Evolutionary conservation across 2,329 filamentous ascomycete genomes (phyloP).

Genomic region (Periconia macrospinosa): DNA sequence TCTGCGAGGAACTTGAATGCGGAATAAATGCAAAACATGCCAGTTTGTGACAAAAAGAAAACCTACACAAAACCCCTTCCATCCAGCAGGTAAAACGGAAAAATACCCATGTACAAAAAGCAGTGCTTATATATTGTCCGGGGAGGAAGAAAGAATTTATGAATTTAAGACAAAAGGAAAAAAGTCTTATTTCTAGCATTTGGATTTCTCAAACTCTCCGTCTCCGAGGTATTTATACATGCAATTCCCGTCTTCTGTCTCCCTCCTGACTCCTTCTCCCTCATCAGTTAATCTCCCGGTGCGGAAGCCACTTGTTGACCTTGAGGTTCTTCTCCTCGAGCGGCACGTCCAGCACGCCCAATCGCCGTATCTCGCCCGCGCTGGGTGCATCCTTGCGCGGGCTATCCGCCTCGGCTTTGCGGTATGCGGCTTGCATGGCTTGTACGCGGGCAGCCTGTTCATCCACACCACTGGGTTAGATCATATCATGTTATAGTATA

Average conservation of each 20-base stretch:
- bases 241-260: neutral
- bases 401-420: conserved; percentile 72
- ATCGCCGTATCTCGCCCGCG: conserved; percentile 81
- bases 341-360: conserved; percentile 77
- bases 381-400: conserved; percentile 79
- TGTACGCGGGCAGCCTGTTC: conserved; percentile 73
- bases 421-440: conserved; percentile 81
- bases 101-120: too few species aligned
- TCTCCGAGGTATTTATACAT: neutral
- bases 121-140: too few species aligned
- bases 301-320: conserved; percentile 47
- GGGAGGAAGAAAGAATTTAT: too few species aligned
- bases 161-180: too few species aligned
- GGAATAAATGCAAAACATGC: too few species aligned
- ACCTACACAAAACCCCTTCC: too few species aligned
- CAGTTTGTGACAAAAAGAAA: too few species aligned
- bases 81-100: too few species aligned
- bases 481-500: too few species aligned
- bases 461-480: neutral
- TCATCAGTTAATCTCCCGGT: conserved; percentile 42
- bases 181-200: too few species aligned
- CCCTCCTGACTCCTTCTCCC: neutral
- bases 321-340: conserved; percentile 69
- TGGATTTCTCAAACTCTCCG: too few species aligned
- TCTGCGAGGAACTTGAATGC: too few species aligned